A percentile compares a stretch with the other conserved stretches of the same genome.
Conservation (phyloP, 1,284 basidiomycete species). For the Marasmius oreades region DNA sequence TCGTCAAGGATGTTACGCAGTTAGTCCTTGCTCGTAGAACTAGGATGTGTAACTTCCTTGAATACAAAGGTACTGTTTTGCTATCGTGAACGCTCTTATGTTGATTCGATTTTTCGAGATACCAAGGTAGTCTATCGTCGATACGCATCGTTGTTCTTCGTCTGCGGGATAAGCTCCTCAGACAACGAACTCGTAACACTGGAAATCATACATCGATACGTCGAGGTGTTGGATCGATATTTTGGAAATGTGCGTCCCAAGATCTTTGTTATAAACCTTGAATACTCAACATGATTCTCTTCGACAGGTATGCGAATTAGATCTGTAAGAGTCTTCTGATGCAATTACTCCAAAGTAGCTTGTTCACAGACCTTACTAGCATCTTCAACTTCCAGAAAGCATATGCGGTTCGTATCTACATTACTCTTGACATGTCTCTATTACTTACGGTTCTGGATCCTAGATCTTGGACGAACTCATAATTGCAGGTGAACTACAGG, state of each 20-base stretch:
- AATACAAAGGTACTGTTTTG: slow-evolving; percentile 85
- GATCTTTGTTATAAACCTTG: neutral
- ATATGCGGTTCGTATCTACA: slow-evolving; percentile 68
- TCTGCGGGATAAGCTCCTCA: slow-evolving; percentile 83
- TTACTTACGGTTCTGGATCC: slow-evolving; percentile 17
- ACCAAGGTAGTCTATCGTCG: slow-evolving; percentile 96
- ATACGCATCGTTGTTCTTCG: slow-evolving; percentile 98
- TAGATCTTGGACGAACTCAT: slow-evolving; percentile 97
- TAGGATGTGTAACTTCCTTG: slow-evolving; percentile 98
- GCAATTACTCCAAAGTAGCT: slow-evolving; percentile 8
- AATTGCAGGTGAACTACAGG: slow-evolving; percentile 97
- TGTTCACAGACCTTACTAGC: slow-evolving; percentile 34
- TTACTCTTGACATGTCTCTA: slow-evolving; percentile 6
- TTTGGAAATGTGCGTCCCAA: slow-evolving; percentile 83
- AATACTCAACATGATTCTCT: slow-evolving; percentile 1
- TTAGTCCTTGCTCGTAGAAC: slow-evolving; percentile 94
- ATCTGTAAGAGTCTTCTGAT: slow-evolving; percentile 56
- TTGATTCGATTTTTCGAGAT: slow-evolving; percentile 44
- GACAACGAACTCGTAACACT: slow-evolving; percentile 95
- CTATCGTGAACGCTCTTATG: neutral
- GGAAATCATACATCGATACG: slow-evolving; percentile 97
- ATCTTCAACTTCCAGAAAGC: slow-evolving; percentile 99
- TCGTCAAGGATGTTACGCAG: slow-evolving; percentile 99
- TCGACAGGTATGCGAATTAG: slow-evolving; percentile 88
- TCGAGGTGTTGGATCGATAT: slow-evolving; percentile 98